These are phyloP conservation scores for Larix kaempferi DNA, from an alignment of 75 land plant genomes.

Conservation along the genomic window DNA sequence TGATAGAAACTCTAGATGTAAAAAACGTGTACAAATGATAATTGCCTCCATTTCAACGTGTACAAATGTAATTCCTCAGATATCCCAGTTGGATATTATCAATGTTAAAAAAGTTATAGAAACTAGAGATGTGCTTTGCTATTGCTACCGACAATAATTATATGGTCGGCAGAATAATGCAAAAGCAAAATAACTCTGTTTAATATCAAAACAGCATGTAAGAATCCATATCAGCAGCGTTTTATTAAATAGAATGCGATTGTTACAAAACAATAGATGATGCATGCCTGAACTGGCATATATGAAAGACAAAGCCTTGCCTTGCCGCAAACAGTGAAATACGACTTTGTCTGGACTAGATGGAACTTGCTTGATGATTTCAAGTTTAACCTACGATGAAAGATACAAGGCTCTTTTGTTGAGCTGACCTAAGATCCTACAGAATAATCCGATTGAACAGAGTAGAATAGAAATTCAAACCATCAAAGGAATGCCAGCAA, in stretches of 20 bases:
- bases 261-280: neutral
- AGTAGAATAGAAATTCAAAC: neutral
- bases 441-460: neutral
- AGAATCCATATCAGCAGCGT: neutral
- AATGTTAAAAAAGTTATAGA: too few species aligned
- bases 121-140: neutral
- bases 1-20: too few species aligned
- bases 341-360: constrained; percentile 3
- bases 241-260: constrained; percentile 11
- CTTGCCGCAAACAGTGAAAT: neutral
- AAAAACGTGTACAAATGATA: too few species aligned
- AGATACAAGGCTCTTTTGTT: neutral
- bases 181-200: neutral
- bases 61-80: neutral
- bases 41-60: neutral
- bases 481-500: too few species aligned
- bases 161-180: neutral
- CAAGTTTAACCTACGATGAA: neutral
- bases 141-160: neutral
- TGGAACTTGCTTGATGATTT: neutral
- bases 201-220: neutral
- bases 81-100: neutral
- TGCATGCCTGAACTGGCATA: constrained; percentile 1
- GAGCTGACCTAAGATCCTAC: neutral
- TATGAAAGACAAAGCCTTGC: neutral